Percentiles rank a stretch among this genome's conserved stretches.
Conservation (phyloP, 1,284 basidiomycete genomes). For the Ganoderma leucocontextum region DNA sequence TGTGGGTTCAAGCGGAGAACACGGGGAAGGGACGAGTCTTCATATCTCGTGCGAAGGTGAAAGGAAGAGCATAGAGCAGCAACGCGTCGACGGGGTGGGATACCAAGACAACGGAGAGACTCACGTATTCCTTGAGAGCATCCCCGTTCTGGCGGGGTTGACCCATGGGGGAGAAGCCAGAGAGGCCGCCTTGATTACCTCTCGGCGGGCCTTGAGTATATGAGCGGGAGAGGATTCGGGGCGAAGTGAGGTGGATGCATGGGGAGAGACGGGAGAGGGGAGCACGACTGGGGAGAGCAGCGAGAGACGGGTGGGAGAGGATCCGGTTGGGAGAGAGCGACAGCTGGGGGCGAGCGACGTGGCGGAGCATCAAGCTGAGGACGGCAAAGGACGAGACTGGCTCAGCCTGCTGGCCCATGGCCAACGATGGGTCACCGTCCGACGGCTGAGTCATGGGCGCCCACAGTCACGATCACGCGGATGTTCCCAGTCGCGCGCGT, state of each 20-base stretch:
- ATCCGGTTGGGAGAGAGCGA: slow-evolving; percentile 10
- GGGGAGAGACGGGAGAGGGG: slow-evolving; percentile 32
- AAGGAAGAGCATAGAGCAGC: too few species aligned
- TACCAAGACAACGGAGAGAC: slow-evolving; percentile 39
- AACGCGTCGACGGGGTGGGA: too few species aligned
- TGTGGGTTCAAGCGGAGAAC: too few species aligned
- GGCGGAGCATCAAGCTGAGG: slow-evolving; percentile 22
- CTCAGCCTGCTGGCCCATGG: too few species aligned
- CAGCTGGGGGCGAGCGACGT: slow-evolving; percentile 15
- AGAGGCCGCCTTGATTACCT: slow-evolving; percentile 55
- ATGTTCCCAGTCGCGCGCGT: not conserved
- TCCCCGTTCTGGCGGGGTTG: slow-evolving; percentile 78
- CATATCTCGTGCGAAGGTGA: too few species aligned
- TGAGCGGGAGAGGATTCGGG: slow-evolving; percentile 15
- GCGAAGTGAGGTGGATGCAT: slow-evolving; percentile 12
- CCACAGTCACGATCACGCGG: not conserved
- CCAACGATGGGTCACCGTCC: too few species aligned
- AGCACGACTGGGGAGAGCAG: slow-evolving; percentile 28
- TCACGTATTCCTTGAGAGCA: slow-evolving; percentile 83
- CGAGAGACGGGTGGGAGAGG: slow-evolving; percentile 16
- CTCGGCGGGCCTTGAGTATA: slow-evolving; percentile 48
- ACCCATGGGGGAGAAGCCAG: slow-evolving; percentile 60
- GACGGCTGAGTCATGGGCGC: too few species aligned
- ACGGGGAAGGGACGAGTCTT: too few species aligned
- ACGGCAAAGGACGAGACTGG: not conserved